phyloP scores from a whole-genome alignment of 805 yeast species.

The Lipomyces sp. region DNA sequence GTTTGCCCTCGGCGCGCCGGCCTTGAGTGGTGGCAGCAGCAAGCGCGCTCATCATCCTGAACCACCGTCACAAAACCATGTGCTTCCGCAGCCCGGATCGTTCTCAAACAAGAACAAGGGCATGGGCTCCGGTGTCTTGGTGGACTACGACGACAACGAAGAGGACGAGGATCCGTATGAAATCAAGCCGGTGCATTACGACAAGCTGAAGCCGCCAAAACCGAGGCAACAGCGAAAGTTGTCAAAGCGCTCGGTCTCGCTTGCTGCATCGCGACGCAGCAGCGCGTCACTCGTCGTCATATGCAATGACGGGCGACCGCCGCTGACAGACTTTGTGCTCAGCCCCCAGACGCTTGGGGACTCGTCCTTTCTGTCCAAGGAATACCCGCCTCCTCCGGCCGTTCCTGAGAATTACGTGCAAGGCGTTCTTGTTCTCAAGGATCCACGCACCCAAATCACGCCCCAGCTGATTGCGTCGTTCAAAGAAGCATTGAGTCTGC shows the following conservation, averaged over 20 bases:
- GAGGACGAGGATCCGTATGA: constrained; percentile 29
- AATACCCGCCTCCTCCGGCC: constrained; percentile 7
- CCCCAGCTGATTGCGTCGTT: constrained; percentile 3
- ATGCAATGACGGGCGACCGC: constrained; percentile 25
- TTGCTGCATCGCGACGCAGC: background rate
- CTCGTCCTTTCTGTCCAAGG: background rate
- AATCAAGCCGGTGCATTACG: constrained; percentile 16
- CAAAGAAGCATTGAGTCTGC: background rate
- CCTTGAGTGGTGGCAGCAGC: too few species aligned
- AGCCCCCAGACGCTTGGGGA: background rate
- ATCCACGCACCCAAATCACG: constrained; percentile 7
- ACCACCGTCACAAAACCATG: background rate
- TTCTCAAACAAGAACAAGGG: constrained; percentile 9
- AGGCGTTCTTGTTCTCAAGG: constrained; percentile 12
- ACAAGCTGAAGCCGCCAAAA: background rate
- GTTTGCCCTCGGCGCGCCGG: constrained; percentile 3
- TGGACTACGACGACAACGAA: constrained; percentile 31
- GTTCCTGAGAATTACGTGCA: constrained; percentile 16
- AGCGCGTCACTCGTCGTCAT: background rate
- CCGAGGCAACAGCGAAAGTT: too few species aligned
- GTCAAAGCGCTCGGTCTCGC: background rate
- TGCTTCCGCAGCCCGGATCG: background rate
- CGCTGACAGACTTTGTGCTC: constrained; percentile 19
- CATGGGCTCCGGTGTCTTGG: constrained; percentile 29
- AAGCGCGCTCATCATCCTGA: too few species aligned